A percentile compares a stretch with the other conserved stretches of the same genome.
Conservation (phyloP, 495 filamentous ascomycete species). For the Astrothelium subdiscretum region DNA sequence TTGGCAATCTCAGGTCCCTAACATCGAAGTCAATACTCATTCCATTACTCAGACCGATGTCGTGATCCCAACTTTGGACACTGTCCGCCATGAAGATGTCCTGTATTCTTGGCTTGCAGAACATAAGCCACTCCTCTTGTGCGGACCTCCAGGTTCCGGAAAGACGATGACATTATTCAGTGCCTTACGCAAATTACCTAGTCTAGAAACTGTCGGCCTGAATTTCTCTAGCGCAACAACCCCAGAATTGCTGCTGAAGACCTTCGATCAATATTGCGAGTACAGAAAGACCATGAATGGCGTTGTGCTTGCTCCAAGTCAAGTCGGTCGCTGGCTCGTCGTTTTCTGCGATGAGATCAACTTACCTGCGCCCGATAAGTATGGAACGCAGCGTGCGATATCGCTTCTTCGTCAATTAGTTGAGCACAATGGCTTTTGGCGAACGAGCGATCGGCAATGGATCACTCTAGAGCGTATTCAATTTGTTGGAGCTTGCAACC, state of each 20-base stretch:
- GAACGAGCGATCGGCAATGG: constrained; percentile 94
- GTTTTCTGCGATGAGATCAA: constrained; percentile 99
- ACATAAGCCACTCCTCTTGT: constrained; percentile 91
- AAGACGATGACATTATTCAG: constrained; percentile 99
- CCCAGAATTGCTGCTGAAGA: constrained; percentile 94
- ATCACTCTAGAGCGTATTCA: constrained; percentile 95
- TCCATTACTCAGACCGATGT: constrained; percentile 94
- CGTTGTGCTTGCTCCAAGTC: constrained; percentile 86
- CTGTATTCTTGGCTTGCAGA: constrained; percentile 98
- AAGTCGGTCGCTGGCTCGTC: constrained; percentile 95
- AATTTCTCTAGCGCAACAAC: constrained; percentile 99
- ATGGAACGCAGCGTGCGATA: constrained; percentile 92
- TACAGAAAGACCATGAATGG: constrained; percentile 97
- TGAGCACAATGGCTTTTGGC: constrained; percentile 98
- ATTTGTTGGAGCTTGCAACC: constrained; percentile 97
- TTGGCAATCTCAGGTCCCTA: constrained; percentile 91
- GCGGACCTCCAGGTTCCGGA: constrained; percentile 93
- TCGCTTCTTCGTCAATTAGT: constrained; percentile 94
- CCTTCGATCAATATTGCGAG: constrained; percentile 98
- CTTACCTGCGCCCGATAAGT: constrained; percentile 93
- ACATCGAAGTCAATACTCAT: constrained; percentile 93
- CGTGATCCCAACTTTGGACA: constrained; percentile 94
- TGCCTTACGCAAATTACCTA: constrained; percentile 85
- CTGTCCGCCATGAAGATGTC: constrained; percentile 92
- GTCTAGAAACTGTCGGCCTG: constrained; percentile 97